phyloP scores from a whole-genome alignment of 805 yeast genomes.

The Cyberlindnera mississippiensis region DNA sequence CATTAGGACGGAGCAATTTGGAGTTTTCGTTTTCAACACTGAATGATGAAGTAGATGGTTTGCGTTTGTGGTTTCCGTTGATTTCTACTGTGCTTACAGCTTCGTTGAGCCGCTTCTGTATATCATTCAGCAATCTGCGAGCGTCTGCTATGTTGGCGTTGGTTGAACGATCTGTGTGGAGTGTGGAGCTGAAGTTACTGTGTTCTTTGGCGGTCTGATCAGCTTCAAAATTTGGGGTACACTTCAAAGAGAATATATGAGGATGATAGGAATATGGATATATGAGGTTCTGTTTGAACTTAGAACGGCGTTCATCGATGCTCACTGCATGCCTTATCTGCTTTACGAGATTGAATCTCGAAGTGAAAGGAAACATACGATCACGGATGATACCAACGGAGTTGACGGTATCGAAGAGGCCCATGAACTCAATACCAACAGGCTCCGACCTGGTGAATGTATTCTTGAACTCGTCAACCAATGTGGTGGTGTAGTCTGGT shows the following conservation, averaged over 20 bases:
- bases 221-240: constrained; percentile 8
- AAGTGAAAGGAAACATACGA: constrained; percentile 54
- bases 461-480: constrained; percentile 49
- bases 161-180: background rate
- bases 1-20: constrained; percentile 28
- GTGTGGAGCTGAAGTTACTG: no score
- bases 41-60: constrained; percentile 7
- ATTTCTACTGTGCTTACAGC: background rate
- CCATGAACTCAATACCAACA: constrained; percentile 53
- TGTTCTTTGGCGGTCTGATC: no score
- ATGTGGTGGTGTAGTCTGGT: constrained; percentile 39
- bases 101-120: constrained; percentile 11
- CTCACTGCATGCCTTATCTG: constrained; percentile 68
- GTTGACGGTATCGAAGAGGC: constrained; percentile 66
- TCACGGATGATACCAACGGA: constrained; percentile 61
- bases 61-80: background rate
- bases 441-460: constrained; percentile 45
- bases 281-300: constrained; percentile 55
- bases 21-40: constrained; percentile 24
- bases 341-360: constrained; percentile 45
- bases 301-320: constrained; percentile 62
- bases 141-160: constrained; percentile 10
- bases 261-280: constrained; percentile 40
- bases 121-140: constrained; percentile 13
- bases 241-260: constrained; percentile 22